Conservation (phyloP, 495 filamentous ascomycete species). For the Neurospora sp. region DNA sequence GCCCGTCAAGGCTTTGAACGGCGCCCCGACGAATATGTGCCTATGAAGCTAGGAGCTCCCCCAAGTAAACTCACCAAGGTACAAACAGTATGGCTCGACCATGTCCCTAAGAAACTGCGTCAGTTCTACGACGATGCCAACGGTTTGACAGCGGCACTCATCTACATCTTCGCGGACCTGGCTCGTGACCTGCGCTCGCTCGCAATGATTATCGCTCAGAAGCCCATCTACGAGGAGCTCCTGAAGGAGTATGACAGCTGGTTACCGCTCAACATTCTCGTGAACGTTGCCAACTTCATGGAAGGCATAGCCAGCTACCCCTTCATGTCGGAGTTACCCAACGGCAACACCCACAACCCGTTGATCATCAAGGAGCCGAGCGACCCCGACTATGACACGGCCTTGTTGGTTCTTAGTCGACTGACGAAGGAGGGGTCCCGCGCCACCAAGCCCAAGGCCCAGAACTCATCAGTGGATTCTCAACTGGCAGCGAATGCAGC, state of each 20-base stretch:
- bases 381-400: conserved; percentile 4
- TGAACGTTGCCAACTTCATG: conserved; percentile 8
- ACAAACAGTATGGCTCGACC: conserved; percentile 3
- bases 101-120: not conserved
- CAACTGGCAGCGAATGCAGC: not conserved
- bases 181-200: conserved; percentile 7
- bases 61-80: not conserved
- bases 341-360: not conserved
- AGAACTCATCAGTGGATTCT: not conserved
- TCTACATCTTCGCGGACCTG: conserved; percentile 6
- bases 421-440: not conserved
- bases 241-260: conserved; percentile 3
- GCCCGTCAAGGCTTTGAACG: not conserved
- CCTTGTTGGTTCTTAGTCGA: conserved; percentile 1
- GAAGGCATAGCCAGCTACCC: conserved; percentile 12
- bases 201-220: not conserved
- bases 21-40: not conserved
- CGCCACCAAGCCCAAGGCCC: not conserved
- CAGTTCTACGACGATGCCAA: not conserved
- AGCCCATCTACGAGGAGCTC: conserved; percentile 8
- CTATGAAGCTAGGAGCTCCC: not conserved
- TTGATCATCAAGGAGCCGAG: not conserved
- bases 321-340: conserved; percentile 5
- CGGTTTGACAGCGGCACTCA: not conserved
- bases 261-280: conserved; percentile 8